phyloP scores from a whole-genome alignment of 441 rosid genomes.

The Capsella rubella region DNA sequence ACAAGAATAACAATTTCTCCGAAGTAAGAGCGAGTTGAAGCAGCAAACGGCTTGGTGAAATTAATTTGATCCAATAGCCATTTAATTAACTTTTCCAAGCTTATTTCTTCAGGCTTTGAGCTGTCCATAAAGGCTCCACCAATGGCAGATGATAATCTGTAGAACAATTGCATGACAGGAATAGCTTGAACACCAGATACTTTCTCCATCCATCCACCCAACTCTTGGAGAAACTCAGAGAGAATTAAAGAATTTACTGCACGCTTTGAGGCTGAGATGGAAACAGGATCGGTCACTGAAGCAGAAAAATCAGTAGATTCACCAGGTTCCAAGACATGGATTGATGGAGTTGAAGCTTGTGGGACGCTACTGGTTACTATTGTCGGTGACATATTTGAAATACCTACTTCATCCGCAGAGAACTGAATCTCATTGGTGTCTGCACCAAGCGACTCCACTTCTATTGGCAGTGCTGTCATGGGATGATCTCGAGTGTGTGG shows the following conservation, averaged over 20 bases:
- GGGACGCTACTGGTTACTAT: slow-evolving; percentile 48
- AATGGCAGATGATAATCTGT: slow-evolving; percentile 96
- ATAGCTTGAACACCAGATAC: slow-evolving; percentile 92
- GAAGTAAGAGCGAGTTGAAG: slow-evolving; percentile 76
- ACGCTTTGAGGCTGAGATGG: slow-evolving; percentile 96
- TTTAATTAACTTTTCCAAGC: slow-evolving; percentile 86
- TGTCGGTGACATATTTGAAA: slow-evolving; percentile 64
- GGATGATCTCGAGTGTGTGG: slow-evolving; percentile 99
- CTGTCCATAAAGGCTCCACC: slow-evolving; percentile 98
- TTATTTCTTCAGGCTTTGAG: slow-evolving; percentile 82
- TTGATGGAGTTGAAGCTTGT: slow-evolving; percentile 85
- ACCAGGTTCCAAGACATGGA: slow-evolving; percentile 92
- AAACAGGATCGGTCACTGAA: slow-evolving; percentile 77
- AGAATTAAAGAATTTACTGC: slow-evolving; percentile 97
- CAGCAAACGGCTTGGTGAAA: slow-evolving; percentile 77
- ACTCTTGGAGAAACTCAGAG: slow-evolving; percentile 91
- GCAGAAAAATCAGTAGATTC: slow-evolving; percentile 91
- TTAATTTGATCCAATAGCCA: slow-evolving; percentile 97
- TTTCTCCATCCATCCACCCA: slow-evolving; percentile 97
- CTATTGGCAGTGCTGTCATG: slow-evolving; percentile 98
- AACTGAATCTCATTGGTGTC: slow-evolving; percentile 89
- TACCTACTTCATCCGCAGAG: slow-evolving; percentile 77
- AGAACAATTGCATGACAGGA: slow-evolving; percentile 98
- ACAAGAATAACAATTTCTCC: slow-evolving; percentile 97
- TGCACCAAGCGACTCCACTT: slow-evolving; percentile 90